Evolutionary conservation across 768 basidiomycete genomes (phyloP), one percentile per base, ranked within the genome.

Genomic region (Polyporus arcularius): DNA sequence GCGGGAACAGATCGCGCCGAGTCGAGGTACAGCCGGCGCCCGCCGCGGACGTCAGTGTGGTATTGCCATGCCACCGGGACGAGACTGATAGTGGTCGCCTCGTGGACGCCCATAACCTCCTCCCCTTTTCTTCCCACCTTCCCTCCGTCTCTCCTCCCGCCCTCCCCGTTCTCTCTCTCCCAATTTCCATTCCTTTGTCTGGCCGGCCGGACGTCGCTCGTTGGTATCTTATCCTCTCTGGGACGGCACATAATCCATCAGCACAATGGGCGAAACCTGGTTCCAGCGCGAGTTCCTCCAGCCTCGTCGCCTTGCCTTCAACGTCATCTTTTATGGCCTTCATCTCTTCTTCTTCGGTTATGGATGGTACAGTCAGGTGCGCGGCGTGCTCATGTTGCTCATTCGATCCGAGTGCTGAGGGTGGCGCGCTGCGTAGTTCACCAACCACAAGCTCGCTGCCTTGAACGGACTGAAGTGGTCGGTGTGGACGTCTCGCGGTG

Each of bases 401-500:
- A 32, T 38, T 38, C 42, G 51, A 38, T 32, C 28, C 5, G 54
- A 50, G 15, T 43, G 54, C 48, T 57, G 54, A 45, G 49, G 26
- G 57, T 53, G 52, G 43, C 52, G 31, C 40, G 21, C 55, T 52
- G 30, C 31, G 28, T 68, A 94, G 89, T 78, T 67, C 71, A 80
- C 80, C 10, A 87, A 95, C 74, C 2, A 55, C 30, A 81, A 78
- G 59, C 81, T 97, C 32, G 82, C 86, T 43, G 88, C 83, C 28
- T 84, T 98, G 57, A 97, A 98, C 70, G 78, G 72, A 8, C 82
- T 98, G 68, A 82, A 75, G 64, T 96, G 80, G 75, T 94, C 92
- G 18, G 93, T 95, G 43, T 98, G 95, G 95, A 78, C 71, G 12
- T 96, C 94, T 58, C 88, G 95, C 63, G 95, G 94, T 42, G 95